These are phyloP conservation scores for Sclerospora graminicola DNA, from an alignment of 352 stramenopile species.

Conservation along the genomic window DNA sequence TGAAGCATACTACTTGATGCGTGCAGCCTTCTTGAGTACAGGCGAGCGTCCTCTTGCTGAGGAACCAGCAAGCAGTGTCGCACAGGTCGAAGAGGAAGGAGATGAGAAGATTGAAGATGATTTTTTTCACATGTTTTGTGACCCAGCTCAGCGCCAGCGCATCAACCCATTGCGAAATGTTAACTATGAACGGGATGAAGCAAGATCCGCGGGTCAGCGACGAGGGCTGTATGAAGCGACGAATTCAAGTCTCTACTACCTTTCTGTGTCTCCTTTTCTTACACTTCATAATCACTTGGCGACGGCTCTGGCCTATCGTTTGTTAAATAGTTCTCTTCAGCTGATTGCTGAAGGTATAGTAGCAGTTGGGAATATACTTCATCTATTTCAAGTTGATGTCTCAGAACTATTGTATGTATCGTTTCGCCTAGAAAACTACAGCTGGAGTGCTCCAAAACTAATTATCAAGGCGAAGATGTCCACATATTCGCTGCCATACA, in stretches of 20 bases:
- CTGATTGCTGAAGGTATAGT: conserved; percentile 79
- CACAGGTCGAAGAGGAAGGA: conserved; percentile 42
- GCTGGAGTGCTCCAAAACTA: conserved; percentile 69
- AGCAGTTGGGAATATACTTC: conserved; percentile 71
- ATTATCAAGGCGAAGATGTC: conserved; percentile 70
- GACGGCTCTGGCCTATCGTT: conserved; percentile 71
- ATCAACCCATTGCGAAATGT: conserved; percentile 57
- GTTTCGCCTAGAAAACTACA: conserved; percentile 84
- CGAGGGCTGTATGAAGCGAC: conserved; percentile 74
- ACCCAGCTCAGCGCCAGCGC: conserved; percentile 31
- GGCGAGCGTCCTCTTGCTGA: conserved; percentile 29
- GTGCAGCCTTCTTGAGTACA: conserved; percentile 59
- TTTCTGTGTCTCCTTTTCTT: conserved; percentile 75
- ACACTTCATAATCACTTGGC: conserved; percentile 79
- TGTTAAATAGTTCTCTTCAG: conserved; percentile 76
- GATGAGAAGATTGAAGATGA: conserved; percentile 69
- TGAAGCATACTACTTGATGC: conserved; percentile 82
- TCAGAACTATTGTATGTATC: conserved; percentile 61
- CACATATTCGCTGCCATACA: conserved; percentile 65
- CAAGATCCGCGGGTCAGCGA: conserved; percentile 56
- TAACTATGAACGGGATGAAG: conserved; percentile 77
- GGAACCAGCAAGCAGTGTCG: conserved; percentile 13
- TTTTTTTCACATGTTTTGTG: conserved; percentile 66
- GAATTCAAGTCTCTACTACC: conserved; percentile 77
- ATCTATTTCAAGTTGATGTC: conserved; percentile 75